A percentile compares a stretch with the other conserved stretches of the same genome.
Conservation (phyloP, 768 basidiomycete genomes). For the Candolleomyces efflorescens region DNA sequence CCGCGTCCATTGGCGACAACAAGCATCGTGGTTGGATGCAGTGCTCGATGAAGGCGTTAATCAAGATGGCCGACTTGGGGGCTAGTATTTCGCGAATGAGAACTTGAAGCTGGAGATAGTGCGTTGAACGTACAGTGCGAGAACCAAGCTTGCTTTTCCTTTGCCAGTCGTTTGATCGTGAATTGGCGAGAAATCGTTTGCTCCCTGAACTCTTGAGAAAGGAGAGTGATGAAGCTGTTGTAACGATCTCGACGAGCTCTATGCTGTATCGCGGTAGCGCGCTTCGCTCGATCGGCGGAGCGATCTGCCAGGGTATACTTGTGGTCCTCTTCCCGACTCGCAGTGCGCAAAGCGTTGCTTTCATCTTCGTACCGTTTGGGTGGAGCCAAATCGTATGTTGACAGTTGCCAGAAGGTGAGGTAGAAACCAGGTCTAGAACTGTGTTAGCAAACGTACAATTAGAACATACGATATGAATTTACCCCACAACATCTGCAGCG, state of each 20-base stretch:
- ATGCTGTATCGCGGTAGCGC: slow-evolving; percentile 53
- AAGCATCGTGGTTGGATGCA: slow-evolving; percentile 91
- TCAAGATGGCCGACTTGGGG: slow-evolving; percentile 46
- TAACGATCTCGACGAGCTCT: slow-evolving; percentile 63
- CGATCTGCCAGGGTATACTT: slow-evolving; percentile 65
- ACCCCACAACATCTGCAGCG: slow-evolving; percentile 70
- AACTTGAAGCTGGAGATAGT: background rate
- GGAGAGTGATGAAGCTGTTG: slow-evolving; percentile 50
- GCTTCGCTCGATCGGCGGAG: slow-evolving; percentile 59
- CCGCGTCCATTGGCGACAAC: slow-evolving; percentile 95
- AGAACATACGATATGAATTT: slow-evolving; percentile 20
- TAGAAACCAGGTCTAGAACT: slow-evolving; percentile 80
- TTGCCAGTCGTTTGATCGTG: slow-evolving; percentile 70
- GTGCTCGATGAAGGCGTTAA: slow-evolving; percentile 72
- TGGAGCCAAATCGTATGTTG: slow-evolving; percentile 82
- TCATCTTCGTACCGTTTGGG: slow-evolving; percentile 82
- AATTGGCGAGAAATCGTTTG: slow-evolving; percentile 68
- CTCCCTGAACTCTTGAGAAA: slow-evolving; percentile 71
- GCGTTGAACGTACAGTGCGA: slow-evolving; percentile 42
- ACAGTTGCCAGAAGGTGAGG: slow-evolving; percentile 94
- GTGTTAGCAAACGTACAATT: slow-evolving; percentile 6
- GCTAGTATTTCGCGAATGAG: slow-evolving; percentile 20
- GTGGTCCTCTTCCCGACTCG: slow-evolving; percentile 67
- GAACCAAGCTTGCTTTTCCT: slow-evolving; percentile 85
- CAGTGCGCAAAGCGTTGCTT: slow-evolving; percentile 49